Conservation (phyloP, 2,329 filamentous ascomycete species). For the Fusarium decemcellulare region DNA sequence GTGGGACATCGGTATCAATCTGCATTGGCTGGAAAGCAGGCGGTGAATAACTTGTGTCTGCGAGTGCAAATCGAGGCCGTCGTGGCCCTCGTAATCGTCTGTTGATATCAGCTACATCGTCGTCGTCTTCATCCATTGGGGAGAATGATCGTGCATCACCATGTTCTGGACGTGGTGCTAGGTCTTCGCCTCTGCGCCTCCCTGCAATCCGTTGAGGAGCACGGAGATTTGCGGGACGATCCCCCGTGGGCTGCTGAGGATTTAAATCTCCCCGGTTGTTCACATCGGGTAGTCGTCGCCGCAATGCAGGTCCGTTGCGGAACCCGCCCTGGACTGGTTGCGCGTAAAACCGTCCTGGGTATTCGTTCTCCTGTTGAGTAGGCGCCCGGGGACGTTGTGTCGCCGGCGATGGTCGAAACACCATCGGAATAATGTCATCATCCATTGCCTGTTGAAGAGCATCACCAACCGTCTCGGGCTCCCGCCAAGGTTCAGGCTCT, state of each 20-base stretch:
- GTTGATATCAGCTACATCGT: background rate
- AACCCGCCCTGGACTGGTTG: background rate
- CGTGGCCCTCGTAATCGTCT: background rate
- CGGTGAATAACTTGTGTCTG: background rate
- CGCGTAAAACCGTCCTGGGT: background rate
- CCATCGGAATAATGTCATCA: background rate
- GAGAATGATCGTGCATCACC: no score
- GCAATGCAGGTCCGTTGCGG: no score
- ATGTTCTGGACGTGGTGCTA: background rate
- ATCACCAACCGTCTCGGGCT: background rate
- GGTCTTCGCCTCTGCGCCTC: background rate
- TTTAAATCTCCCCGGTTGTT: background rate
- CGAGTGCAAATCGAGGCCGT: no score
- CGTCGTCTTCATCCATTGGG: no score
- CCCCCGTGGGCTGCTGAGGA: background rate
- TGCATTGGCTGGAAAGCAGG: background rate
- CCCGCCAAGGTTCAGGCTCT: background rate
- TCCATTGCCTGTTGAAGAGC: conserved; percentile 9
- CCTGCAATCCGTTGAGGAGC: conserved; percentile 3
- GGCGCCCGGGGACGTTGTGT: background rate
- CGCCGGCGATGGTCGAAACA: background rate
- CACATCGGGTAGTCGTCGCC: no score
- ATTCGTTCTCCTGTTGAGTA: background rate
- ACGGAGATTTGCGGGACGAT: background rate
- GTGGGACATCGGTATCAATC: background rate